Evolutionary conservation across 495 filamentous ascomycete genomes (phyloP).

Genomic region (Wilcoxina mikolae): DNA sequence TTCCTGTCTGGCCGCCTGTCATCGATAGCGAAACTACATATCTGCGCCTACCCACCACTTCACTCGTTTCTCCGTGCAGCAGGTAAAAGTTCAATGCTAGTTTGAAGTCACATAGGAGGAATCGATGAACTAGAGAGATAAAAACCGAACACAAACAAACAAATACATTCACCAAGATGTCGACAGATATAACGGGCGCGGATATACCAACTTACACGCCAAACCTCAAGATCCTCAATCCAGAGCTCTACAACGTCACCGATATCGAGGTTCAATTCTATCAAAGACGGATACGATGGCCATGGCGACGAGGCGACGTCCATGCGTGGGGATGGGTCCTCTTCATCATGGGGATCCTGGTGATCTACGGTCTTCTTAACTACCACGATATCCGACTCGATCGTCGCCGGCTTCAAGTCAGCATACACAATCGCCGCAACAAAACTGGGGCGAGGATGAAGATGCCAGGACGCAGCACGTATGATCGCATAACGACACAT

Average conservation of each 20-base stretch:
- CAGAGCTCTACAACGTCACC: slow-evolving; percentile 21
- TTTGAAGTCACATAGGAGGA: not conserved
- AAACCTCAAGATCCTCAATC: slow-evolving; percentile 21
- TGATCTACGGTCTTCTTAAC: slow-evolving; percentile 26
- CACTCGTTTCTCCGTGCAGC: not conserved
- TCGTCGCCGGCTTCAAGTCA: slow-evolving; percentile 19
- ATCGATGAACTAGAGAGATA: not conserved
- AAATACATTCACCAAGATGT: not conserved
- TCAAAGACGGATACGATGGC: slow-evolving; percentile 20
- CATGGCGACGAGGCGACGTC: slow-evolving; percentile 21
- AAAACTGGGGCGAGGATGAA: not conserved
- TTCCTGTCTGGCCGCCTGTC: not conserved
- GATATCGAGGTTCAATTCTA: slow-evolving; percentile 24
- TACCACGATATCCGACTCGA: slow-evolving; percentile 26
- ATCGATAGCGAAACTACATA: no score
- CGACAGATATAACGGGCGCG: not conserved
- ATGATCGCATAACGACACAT: slow-evolving; percentile 23
- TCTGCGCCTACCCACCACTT: not conserved
- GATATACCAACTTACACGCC: not conserved
- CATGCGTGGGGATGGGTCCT: slow-evolving; percentile 26
- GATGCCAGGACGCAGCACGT: slow-evolving; percentile 16
- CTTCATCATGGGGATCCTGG: slow-evolving; percentile 21
- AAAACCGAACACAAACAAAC: not conserved
- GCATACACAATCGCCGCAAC: slow-evolving; percentile 11
- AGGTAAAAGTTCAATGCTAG: not conserved